Base-by-base conservation (phyloP, 1,284 basidiomycete genomes). In the Sporisorium sorghi region DNA sequence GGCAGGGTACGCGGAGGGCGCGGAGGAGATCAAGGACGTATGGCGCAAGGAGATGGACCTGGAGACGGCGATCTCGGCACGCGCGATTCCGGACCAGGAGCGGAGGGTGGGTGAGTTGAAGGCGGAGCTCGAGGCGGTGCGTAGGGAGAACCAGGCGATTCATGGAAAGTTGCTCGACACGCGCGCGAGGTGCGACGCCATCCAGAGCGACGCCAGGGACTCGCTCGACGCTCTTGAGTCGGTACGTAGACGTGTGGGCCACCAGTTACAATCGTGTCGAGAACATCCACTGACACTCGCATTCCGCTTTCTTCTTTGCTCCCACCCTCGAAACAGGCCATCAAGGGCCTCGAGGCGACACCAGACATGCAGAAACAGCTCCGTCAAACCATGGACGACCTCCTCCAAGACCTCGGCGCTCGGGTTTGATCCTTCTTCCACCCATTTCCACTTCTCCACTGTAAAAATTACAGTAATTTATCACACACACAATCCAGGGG, bases 21-120 rank as follows among this genome's bases (percentile, higher is more conserved):
- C 61, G 0, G 62, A 71, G 8, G 73, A 74, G 54, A 51, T 74
- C 23, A 80, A 72, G 26, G 80, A 82, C 26, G 73, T 78, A 11
- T 82, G 80, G 80, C 50, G 80, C 6, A 71, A 73, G 15, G 72
- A 81, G 14, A 44, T 81, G 12, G 74, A 79, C 32, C 58, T 79
- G 33, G 65, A 73, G 19, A 79, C 76, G 0, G 77, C 79, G 14
- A 73, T 80, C 19, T 65, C 70, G 32, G 80, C 80, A 1, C 57
- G 58, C 17, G 65, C 76, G n/a, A 68, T 73, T 17, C 73, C 80
- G 2, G 79, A 74, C 7, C 79, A 81, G 47, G 53, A 68, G 40
- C 42, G 48, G 9, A 65, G 76, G 14, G 57, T 81, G 5, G 26
- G 50, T 0, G 30, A 49, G 19, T 44, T 79, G 3, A 58, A 57